Evolutionary conservation across 176 grass and related monocot species (phyloP).

Genomic region (Zizania latifolia): DNA sequence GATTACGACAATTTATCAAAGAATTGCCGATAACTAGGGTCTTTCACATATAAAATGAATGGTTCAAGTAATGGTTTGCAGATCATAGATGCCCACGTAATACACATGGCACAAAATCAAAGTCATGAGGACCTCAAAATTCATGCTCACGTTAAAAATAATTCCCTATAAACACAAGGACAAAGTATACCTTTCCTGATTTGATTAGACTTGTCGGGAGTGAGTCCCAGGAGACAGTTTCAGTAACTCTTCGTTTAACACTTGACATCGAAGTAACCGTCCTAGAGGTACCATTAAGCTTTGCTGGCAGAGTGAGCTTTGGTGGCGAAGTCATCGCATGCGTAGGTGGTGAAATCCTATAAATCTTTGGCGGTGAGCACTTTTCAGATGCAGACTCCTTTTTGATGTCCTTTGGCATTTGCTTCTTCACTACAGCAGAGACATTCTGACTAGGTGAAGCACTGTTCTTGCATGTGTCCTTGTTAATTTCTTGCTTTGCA

Average conservation of each 20-base stretch:
- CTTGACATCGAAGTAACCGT: slow-evolving; percentile 29
- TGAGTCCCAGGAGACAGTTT: slow-evolving; percentile 75
- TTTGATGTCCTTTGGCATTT: slow-evolving; percentile 37
- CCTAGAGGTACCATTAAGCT: slow-evolving; percentile 31
- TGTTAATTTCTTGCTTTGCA: slow-evolving; percentile 51
- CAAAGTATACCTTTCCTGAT: slow-evolving; percentile 66
- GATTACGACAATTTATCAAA: neutral
- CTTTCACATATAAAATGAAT: neutral
- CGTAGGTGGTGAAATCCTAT: slow-evolving; percentile 28
- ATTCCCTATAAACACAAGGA: neutral
- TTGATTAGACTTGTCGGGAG: slow-evolving; percentile 75
- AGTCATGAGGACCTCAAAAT: neutral
- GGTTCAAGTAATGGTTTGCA: neutral
- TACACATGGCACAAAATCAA: neutral
- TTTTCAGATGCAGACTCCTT: slow-evolving; percentile 28
- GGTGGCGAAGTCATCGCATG: slow-evolving; percentile 21
- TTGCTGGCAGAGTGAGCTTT: slow-evolving; percentile 19
- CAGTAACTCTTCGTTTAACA: slow-evolving; percentile 61
- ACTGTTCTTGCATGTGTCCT: slow-evolving; percentile 30
- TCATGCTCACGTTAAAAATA: neutral
- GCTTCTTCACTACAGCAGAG: slow-evolving; percentile 32
- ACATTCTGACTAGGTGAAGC: slow-evolving; percentile 31
- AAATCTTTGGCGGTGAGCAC: slow-evolving; percentile 28
- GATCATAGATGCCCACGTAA: neutral
- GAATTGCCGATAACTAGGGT: neutral